Evolutionary conservation across 1,284 basidiomycete genomes (phyloP), one percentile per base, ranked within the genome.

Genomic region (Ustanciosporium gigantosporum): DNA sequence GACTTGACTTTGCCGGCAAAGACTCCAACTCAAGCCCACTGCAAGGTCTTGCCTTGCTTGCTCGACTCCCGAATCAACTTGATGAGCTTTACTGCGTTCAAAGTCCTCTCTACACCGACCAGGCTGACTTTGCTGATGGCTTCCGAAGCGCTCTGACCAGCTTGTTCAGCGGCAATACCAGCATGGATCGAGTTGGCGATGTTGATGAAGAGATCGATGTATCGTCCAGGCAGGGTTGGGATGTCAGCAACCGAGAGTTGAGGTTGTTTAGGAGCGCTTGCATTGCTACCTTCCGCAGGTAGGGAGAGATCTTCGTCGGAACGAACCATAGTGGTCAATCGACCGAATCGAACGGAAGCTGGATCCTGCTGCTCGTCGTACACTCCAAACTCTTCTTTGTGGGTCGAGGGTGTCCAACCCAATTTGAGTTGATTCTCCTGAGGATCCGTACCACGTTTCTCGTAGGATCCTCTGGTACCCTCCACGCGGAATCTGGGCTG

Each of bases 351-450:
- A 23, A 75, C 25, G 8, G 48, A 37, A 15, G 61, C 45, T 6
- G 70, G 66, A 15, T 70, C 70, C 3, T 38, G 23, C 0, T 37
- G 29, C 9, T 70, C 66, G 43, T 56, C 52, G 46, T 77, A 74
- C 0, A 52, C 44, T 13, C 74, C 74, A 43, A 77, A 77, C 20
- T 61, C 43, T n/a, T 75, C 67, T 9, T 53, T 44, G 31, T 72
- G 64, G 15, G 58, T 49, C 4, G 36, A 23, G 11, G 74, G 73
- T 0, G 60, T 66, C 69, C 68, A 73, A 11, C 73, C 73, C 13
- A 42, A 34, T 48, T 76, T 76, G 42, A 76, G 64, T 46, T 77
- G 75, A 35, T 62, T 58, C 44, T 76, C 75, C 37, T 77, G 75
- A 9, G 75, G 75, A 42, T 77, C 75, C 0, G 59, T 64, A 19